These are phyloP conservation scores for Saccharomycopsis selenospora DNA, from an alignment of 805 yeast species.

Conservation along the genomic window DNA sequence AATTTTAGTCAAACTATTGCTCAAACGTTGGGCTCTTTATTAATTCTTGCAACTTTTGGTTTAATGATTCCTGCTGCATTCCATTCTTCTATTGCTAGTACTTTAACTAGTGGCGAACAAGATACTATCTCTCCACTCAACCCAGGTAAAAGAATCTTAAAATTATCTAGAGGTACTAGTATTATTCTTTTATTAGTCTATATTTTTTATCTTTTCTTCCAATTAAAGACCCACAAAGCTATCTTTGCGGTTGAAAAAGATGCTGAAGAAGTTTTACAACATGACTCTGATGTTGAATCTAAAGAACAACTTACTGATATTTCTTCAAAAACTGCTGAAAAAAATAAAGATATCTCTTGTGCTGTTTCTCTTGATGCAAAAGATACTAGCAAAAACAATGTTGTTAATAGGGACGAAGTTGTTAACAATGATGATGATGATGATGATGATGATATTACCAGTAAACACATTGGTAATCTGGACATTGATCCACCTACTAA, in stretches of 20 bases:
- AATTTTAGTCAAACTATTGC: constrained; percentile 93
- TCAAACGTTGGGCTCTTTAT: constrained; percentile 90
- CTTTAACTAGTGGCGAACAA: constrained; percentile 32
- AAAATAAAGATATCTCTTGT: background rate
- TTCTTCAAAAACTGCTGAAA: background rate
- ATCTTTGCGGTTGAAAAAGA: constrained; percentile 56
- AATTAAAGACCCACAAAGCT: constrained; percentile 74
- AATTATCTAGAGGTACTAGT: constrained; percentile 80
- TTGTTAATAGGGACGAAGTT: constrained; percentile 1
- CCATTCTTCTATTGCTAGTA: constrained; percentile 62
- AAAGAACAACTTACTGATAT: constrained; percentile 9
- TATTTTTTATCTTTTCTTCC: constrained; percentile 76
- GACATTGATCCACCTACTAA: background rate
- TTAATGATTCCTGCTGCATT: constrained; percentile 92
- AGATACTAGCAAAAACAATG: constrained; percentile 31
- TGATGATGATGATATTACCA: constrained; percentile 22
- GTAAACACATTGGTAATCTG: no score
- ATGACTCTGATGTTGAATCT: constrained; percentile 12
- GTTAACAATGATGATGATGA: constrained; percentile 24
- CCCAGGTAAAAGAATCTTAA: constrained; percentile 43
- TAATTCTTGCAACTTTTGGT: constrained; percentile 85
- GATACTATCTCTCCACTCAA: constrained; percentile 21
- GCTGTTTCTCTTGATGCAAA: background rate
- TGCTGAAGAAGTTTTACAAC: constrained; percentile 22
- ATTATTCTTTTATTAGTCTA: constrained; percentile 70